Evolutionary conservation across 139 green algal species (phyloP).

Genomic region (Astrephomene gubernaculifera): DNA sequence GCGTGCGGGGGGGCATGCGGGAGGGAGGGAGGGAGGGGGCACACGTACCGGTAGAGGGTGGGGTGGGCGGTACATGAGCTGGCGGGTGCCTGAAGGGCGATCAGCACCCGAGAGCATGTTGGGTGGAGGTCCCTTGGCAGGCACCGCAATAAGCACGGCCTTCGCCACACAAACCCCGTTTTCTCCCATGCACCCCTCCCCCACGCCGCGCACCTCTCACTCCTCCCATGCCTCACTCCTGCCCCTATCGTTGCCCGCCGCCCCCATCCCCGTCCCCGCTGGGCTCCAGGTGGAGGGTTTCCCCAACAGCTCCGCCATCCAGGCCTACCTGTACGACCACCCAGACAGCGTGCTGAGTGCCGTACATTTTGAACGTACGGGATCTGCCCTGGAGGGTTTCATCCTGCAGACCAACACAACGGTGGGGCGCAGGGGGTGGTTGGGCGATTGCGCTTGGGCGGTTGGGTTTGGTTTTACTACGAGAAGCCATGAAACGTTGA

Average conservation of each 20-base stretch:
- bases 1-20: not conserved
- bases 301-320: constrained; percentile 53
- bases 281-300: constrained; percentile 59
- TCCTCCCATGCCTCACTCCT: no score
- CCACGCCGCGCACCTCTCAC: not conserved
- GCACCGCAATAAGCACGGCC: no score
- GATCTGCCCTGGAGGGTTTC: constrained; percentile 65
- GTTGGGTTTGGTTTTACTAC: not conserved
- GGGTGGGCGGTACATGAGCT: no score
- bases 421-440: constrained; percentile 51
- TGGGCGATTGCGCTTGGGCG: not conserved
- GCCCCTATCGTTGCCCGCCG: no score
- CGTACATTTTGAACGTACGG: constrained; percentile 29
- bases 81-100: no score
- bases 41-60: not conserved
- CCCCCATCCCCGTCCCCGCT: no score
- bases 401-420: constrained; percentile 91
- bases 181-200: no score
- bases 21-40: no score
- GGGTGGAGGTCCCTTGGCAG: no score
- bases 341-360: constrained; percentile 57
- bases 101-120: no score
- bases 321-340: constrained; percentile 82
- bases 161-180: no score
- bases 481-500: no score